Evolutionary conservation across 1,139 yeast species (phyloP).

Genomic region (Geotrichum bryndzae): DNA sequence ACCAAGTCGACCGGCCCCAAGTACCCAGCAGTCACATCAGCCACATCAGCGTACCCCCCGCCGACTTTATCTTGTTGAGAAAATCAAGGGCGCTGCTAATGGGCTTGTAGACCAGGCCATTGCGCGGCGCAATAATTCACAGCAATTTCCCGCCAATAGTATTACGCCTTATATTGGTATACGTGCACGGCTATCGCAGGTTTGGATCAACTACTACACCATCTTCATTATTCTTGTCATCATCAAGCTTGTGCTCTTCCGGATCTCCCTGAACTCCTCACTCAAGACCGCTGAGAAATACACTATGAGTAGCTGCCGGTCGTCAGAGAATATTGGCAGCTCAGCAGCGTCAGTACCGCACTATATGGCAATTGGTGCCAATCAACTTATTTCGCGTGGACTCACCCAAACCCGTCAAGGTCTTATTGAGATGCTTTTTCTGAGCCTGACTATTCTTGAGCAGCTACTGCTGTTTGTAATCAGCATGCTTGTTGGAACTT

Average conservation of each 20-base stretch:
- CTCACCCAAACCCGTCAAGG: conserved; percentile 46
- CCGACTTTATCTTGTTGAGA: conserved; percentile 9
- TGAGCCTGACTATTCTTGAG: conserved; percentile 53
- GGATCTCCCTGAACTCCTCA: conserved; percentile 24
- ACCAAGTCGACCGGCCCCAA: neutral
- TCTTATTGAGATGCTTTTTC: conserved; percentile 37
- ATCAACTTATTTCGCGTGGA: conserved; percentile 43
- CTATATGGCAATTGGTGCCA: conserved; percentile 50
- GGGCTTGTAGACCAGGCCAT: conserved; percentile 4
- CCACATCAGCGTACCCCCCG: neutral
- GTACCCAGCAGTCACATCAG: neutral
- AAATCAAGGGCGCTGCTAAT: conserved; percentile 1
- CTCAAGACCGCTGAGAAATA: conserved; percentile 27
- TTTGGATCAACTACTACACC: conserved; percentile 33
- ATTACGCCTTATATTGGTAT: conserved; percentile 32
- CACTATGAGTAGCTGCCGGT: conserved; percentile 38
- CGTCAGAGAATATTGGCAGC: conserved; percentile 44
- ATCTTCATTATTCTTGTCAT: conserved; percentile 30
- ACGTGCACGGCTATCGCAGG: conserved; percentile 33
- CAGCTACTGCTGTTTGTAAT: conserved; percentile 57
- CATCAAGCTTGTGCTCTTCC: conserved; percentile 33
- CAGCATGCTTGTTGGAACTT: conserved; percentile 75
- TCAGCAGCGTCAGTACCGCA: conserved; percentile 48
- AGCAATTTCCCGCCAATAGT: neutral
- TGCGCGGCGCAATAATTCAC: neutral